Percentiles rank a stretch among this genome's conserved stretches.
These are phyloP conservation scores for Plantago lanceolata DNA, from an alignment of 305 asterid species.

Conservation along the genomic window DNA sequence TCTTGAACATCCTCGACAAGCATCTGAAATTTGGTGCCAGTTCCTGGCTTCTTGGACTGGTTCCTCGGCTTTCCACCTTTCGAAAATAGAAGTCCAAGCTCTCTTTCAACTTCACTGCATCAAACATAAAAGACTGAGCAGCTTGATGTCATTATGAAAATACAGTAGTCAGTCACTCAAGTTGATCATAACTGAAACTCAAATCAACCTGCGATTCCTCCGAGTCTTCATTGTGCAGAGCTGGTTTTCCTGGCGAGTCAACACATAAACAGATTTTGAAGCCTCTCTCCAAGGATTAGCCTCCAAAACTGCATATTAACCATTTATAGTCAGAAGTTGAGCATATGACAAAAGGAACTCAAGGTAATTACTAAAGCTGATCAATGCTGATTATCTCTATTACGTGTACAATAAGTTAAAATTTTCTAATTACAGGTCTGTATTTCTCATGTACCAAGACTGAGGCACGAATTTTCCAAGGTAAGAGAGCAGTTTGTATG, in stretches of 20 bases:
- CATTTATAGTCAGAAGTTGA: neutral
- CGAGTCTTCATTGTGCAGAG: constrained; percentile 90
- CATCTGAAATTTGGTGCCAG: constrained; percentile 67
- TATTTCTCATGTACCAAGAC: neutral
- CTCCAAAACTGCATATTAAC: constrained; percentile 58
- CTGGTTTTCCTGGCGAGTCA: constrained; percentile 85
- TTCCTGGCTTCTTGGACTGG: constrained; percentile 55
- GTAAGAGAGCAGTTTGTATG: neutral
- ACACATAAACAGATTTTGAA: constrained; percentile 78
- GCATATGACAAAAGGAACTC: neutral
- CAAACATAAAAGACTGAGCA: constrained; percentile 23
- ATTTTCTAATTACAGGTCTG: no score
- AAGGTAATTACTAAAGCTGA: no score
- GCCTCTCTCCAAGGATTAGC: constrained; percentile 90
- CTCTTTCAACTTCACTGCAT: constrained; percentile 87
- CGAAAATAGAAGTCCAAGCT: constrained; percentile 75
- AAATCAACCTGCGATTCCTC: constrained; percentile 61
- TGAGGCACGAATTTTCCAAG: neutral
- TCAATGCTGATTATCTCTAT: no score
- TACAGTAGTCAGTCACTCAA: neutral
- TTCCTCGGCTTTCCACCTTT: constrained; percentile 55
- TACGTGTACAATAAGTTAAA: no score
- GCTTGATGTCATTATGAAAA: constrained; percentile 4
- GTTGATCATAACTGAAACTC: constrained; percentile 12
- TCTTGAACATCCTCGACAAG: constrained; percentile 86